phyloP scores from a whole-genome alignment of 306 rosid species.

The Prinsepia uniflora region DNA sequence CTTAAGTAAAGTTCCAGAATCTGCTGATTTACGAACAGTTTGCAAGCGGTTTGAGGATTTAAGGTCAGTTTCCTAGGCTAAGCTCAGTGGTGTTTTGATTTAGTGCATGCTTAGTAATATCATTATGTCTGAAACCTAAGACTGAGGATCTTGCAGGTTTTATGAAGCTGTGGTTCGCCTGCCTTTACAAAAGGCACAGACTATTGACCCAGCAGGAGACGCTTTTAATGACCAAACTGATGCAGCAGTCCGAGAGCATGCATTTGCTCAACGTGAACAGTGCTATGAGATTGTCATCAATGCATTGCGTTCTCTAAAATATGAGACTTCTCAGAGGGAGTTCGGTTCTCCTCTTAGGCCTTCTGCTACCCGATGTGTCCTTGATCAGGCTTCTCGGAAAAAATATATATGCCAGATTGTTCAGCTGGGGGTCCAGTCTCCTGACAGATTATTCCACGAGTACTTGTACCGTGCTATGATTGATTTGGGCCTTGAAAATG shows the following conservation, averaged over 20 bases:
- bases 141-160: constrained; percentile 53
- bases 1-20: constrained; percentile 90
- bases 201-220: constrained; percentile 88
- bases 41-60: constrained; percentile 96
- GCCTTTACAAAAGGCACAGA: constrained; percentile 96
- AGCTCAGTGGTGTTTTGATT: constrained; percentile 5
- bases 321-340: constrained; percentile 57
- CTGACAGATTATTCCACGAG: constrained; percentile 83
- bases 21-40: constrained; percentile 86
- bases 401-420: constrained; percentile 85
- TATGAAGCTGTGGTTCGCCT: constrained; percentile 95
- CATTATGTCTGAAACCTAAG: constrained; percentile 30
- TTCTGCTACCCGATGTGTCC: constrained; percentile 52
- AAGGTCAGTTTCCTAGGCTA: constrained; percentile 46
- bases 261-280: constrained; percentile 72
- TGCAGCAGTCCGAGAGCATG: constrained; percentile 68
- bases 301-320: constrained; percentile 79
- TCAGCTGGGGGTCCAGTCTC: constrained; percentile 90
- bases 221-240: constrained; percentile 86
- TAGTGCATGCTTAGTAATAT: constrained; percentile 7
- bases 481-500: constrained; percentile 89
- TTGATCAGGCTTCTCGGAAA: constrained; percentile 71
- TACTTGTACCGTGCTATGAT: constrained; percentile 90
- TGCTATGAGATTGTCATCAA: constrained; percentile 86
- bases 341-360: constrained; percentile 76